Evolutionary conservation across 2,329 filamentous ascomycete species (phyloP).

Genomic region (Cercospora sp.): DNA sequence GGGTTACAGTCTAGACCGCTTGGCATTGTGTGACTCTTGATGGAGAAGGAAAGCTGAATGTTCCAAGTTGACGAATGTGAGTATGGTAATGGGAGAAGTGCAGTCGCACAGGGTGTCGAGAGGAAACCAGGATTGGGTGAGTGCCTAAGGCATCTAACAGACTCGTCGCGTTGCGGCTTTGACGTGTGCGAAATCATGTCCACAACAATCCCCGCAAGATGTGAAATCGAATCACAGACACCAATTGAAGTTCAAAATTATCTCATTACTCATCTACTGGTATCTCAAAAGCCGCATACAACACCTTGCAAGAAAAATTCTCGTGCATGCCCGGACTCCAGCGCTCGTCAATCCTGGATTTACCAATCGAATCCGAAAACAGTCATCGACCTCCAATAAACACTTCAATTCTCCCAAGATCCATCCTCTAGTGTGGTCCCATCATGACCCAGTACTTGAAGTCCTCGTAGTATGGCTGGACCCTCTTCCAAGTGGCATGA

Average conservation of each 20-base stretch:
- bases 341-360: neutral
- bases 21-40: no score
- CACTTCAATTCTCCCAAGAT: neutral
- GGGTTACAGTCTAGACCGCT: no score
- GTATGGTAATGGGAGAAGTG: no score
- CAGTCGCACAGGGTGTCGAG: no score
- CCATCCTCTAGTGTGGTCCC: constrained; percentile 15
- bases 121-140: no score
- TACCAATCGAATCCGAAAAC: neutral
- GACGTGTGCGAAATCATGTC: no score
- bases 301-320: neutral
- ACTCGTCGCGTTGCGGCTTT: no score
- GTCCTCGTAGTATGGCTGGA: constrained; percentile 16
- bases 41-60: no score
- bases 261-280: neutral
- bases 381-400: neutral
- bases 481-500: constrained; percentile 13
- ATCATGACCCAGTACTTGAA: constrained; percentile 21
- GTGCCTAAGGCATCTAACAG: no score
- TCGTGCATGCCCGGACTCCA: neutral
- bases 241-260: neutral
- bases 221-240: no score
- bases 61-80: no score
- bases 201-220: no score
- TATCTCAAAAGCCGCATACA: neutral